Conservation (phyloP, 306 rosid genomes). For the Lithocarpus polystachyus region DNA sequence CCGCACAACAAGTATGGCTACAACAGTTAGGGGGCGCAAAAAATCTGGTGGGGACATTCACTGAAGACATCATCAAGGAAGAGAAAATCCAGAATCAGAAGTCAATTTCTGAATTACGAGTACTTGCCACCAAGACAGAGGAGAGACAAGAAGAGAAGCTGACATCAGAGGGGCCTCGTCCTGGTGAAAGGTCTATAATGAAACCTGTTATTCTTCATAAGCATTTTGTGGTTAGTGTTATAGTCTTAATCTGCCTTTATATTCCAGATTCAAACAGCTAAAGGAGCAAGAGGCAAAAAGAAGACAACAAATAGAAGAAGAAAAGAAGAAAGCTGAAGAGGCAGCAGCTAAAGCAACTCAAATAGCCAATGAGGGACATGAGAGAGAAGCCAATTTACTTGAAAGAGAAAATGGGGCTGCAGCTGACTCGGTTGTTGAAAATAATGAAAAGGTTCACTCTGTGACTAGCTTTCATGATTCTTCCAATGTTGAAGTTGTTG, state of each 20-base stretch:
- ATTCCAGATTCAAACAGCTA: conserved; percentile 69
- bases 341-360: conserved; percentile 46
- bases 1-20: conserved; percentile 97
- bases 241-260: conserved; percentile 21
- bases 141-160: conserved; percentile 44
- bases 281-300: conserved; percentile 81
- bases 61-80: conserved; percentile 40
- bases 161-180: conserved; percentile 48
- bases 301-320: conserved; percentile 72
- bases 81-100: conserved; percentile 45
- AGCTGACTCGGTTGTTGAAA: conserved; percentile 28
- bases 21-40: conserved; percentile 90
- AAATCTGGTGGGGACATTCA: conserved; percentile 43
- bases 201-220: neutral
- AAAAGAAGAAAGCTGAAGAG: conserved; percentile 58
- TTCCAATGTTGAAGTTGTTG: conserved; percentile 40
- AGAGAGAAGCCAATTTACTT: conserved; percentile 25
- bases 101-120: conserved; percentile 38
- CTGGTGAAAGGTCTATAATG: conserved; percentile 75
- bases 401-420: conserved; percentile 37
- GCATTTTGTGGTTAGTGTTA: conserved; percentile 1
- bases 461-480: conserved; percentile 28
- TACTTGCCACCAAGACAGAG: conserved; percentile 26
- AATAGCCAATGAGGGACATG: conserved; percentile 25
- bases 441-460: conserved; percentile 33